Percentiles rank a stretch among this genome's conserved stretches.
Conservation (phyloP, 768 basidiomycete species). For the Astraeus odoratus region DNA sequence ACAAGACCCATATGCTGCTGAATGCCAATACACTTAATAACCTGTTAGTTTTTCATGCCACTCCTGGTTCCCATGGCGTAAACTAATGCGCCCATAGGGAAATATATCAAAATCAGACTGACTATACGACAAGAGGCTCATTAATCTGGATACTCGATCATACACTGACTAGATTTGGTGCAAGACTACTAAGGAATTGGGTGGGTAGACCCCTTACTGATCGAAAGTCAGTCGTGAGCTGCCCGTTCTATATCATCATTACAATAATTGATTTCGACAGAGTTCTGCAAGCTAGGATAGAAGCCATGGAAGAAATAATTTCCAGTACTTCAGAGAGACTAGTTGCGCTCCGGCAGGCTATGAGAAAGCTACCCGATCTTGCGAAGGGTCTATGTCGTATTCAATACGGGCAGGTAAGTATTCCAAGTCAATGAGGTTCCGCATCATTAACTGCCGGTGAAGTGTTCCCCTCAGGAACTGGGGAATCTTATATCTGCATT, state of each 20-base stretch:
- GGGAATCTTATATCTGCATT: slow-evolving; percentile 71
- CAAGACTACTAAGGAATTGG: slow-evolving; percentile 78
- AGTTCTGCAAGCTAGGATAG: slow-evolving; percentile 64
- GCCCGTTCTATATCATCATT: neutral
- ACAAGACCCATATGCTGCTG: slow-evolving; percentile 77
- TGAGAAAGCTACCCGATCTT: slow-evolving; percentile 80
- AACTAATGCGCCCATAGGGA: slow-evolving; percentile 40
- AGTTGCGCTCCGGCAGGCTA: slow-evolving; percentile 56
- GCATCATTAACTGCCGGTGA: neutral
- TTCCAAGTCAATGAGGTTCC: neutral
- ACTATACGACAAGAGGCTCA: slow-evolving; percentile 65
- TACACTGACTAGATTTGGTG: slow-evolving; percentile 85
- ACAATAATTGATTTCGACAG: slow-evolving; percentile 31
- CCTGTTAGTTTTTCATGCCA: slow-evolving; percentile 34
- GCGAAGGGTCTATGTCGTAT: slow-evolving; percentile 81
- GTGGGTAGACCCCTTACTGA: slow-evolving; percentile 80
- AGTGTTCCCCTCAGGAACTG: slow-evolving; percentile 85
- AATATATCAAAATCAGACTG: slow-evolving; percentile 88
- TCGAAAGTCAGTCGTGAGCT: slow-evolving; percentile 41
- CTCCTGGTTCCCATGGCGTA: neutral
- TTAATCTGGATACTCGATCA: slow-evolving; percentile 82
- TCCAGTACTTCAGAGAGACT: slow-evolving; percentile 54
- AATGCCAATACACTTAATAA: slow-evolving; percentile 85
- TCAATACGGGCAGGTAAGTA: slow-evolving; percentile 79
- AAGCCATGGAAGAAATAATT: slow-evolving; percentile 81